Evolutionary conservation across 345 rosid genomes (phyloP).

Genomic region (Iberis pinnata): DNA sequence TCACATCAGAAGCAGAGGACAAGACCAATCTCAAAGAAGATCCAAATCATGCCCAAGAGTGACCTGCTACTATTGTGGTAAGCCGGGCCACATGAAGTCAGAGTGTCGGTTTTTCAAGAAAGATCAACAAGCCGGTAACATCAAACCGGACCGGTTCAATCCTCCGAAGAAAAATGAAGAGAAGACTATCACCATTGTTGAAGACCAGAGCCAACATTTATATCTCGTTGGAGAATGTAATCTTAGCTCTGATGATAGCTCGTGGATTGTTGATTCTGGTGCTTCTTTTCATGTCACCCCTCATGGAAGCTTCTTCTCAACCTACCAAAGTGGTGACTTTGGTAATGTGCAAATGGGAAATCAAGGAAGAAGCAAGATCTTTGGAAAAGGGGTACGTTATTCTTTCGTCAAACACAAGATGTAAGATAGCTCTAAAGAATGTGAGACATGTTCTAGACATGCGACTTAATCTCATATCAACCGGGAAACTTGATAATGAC

Average conservation of each 20-base stretch:
- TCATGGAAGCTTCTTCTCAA: no score
- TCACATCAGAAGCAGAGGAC: not conserved
- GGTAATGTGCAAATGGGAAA: not conserved
- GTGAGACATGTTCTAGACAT: not conserved
- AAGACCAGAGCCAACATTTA: not conserved
- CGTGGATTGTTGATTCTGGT: no score
- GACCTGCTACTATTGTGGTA: not conserved
- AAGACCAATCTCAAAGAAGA: not conserved
- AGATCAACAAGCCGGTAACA: not conserved
- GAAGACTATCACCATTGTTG: not conserved
- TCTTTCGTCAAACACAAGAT: not conserved
- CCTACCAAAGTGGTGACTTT: no score
- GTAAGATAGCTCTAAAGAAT: not conserved
- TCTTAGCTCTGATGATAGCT: no score
- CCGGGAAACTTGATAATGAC: not conserved
- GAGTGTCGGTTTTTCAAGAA: not conserved
- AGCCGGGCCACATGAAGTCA: not conserved
- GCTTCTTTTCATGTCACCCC: no score
- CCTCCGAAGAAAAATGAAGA: not conserved
- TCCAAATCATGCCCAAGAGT: not conserved
- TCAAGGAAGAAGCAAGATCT: slow-evolving; percentile 3
- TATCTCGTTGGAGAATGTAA: not conserved
- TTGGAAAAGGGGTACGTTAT: not conserved
- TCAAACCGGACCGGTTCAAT: not conserved
- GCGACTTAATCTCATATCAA: slow-evolving; percentile 1